Evolutionary conservation across 2,329 filamentous ascomycete genomes (phyloP), one percentile per base, ranked within the genome.

Genomic region (Dactylellina cionopaga): DNA sequence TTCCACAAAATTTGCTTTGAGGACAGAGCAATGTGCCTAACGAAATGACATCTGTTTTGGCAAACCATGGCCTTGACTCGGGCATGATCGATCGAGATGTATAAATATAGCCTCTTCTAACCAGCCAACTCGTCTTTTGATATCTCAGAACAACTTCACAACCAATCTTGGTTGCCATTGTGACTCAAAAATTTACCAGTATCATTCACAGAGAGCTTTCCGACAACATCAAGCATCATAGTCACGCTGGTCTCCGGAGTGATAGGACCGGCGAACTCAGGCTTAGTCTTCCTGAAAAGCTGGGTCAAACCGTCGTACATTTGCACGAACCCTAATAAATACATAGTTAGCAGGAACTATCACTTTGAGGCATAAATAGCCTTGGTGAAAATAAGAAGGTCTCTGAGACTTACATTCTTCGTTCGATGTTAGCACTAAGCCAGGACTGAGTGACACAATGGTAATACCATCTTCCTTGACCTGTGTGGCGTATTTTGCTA

Each of bases 141-240:
- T 29, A 13, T 41, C n/a, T 6, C 1, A 22, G 2, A 10, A 9
- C 2, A 15, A 1, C 6, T 44, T 60, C 41, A 86, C 6, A 87
- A 44, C 85, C 85, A 87, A 59, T 83, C 80, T 78, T 85, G 83
- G 74, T 80, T 85, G 2, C 85, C 84, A 63, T 81, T 75, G 33
- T 89, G 86, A 25, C 84, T 85, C 0, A 88, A 74, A 75, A 86
- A 87, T 0, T 79, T 77, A 1, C 87, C 86, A 1, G 81, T 85
- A 75, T 83, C 75, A 47, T 83, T 82, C 6, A 87, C 77, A 25
- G 80, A 85, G 1, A 80, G 78, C 11, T 79, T 79, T 2, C 76
- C 25, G 0, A 80, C 73, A 24, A 83, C 80, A 2, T 79, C 76
- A 39, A 81, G 59, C 5, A 83, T 76, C 0, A 62, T 70, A 9